Evolutionary conservation across 2,329 filamentous ascomycete species (phyloP), one percentile per base, ranked within the genome.

Genomic region (Stachybotrys elegans): DNA sequence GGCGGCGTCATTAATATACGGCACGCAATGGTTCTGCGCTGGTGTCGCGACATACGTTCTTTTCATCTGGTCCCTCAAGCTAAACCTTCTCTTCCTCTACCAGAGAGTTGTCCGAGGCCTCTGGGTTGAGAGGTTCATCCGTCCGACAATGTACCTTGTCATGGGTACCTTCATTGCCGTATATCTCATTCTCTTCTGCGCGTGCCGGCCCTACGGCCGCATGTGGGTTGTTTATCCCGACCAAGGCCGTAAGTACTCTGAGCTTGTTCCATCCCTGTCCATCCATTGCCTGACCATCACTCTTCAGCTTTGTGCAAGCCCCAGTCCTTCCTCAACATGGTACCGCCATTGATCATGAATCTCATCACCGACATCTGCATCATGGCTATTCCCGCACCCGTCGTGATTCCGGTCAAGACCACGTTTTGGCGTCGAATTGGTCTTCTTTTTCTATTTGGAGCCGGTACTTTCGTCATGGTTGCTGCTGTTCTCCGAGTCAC

Each of bases 11-110:
- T 50, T 43, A 41, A 38, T 50, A 17, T 45, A 43, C 39, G 48
- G 38, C 3, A 51, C 48, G n/a, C 44, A 51, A n/a, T 51, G 48
- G 48, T 51, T 51, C 31, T 51, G 48, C 40, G 47, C 40, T 8
- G 48, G 48, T 14, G 46, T 51, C 14, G 46, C 44, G 2, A 51
- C 48, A 9, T 51, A 51, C n/a, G 43, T 44, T 12, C 32, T 51
- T 4, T 51, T 51, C 44, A 51, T 68, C 29, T 68, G 65, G 65
- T 56, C 57, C 2, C 49, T 68, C 27, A 68, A 67, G 37, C 46
- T 68, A 19, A 64, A 65, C 48, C 65, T 67, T 60, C 46, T 66
- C 16, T 66, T 63, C 48, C 58, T 68, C 31, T 67, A 64, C 42
- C 51, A 56, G 37, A 58, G 63, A 2, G 51, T 68, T 6, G 59